Evolutionary conservation across 805 yeast species (phyloP).

Genomic region (Candida stauntonica): DNA sequence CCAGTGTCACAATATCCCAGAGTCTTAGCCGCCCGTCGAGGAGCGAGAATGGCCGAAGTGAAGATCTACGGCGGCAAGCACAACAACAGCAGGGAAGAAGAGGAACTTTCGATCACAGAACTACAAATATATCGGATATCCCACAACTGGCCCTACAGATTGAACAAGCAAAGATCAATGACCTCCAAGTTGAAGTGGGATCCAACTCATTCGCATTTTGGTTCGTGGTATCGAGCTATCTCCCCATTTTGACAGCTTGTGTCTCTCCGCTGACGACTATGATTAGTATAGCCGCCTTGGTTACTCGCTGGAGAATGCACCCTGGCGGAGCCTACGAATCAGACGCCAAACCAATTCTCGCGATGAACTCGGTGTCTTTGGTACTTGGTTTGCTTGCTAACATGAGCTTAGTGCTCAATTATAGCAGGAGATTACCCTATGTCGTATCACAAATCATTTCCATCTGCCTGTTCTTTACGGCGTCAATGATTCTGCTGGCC

Average conservation of each 20-base stretch:
- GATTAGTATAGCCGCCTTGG: constrained; percentile 66
- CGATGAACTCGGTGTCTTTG: constrained; percentile 59
- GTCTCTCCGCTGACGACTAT: constrained; percentile 76
- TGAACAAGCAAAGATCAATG: constrained; percentile 15
- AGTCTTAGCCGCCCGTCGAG: background rate
- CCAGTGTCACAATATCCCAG: background rate
- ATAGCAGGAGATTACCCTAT: constrained; percentile 54
- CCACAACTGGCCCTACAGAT: constrained; percentile 18
- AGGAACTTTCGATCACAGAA: background rate
- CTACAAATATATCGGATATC: constrained; percentile 13
- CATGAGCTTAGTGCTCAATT: constrained; percentile 63
- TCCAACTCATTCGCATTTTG: constrained; percentile 35
- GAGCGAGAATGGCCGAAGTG: background rate
- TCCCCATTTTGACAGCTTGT: constrained; percentile 76
- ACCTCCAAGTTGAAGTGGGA: constrained; percentile 18
- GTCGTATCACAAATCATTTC: constrained; percentile 58
- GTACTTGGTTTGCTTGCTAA: constrained; percentile 66
- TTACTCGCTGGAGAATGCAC: constrained; percentile 58
- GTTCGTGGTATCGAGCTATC: constrained; percentile 62
- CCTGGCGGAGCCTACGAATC: constrained; percentile 24
- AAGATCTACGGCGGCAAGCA: background rate
- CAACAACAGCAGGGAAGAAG: constrained; percentile 1
- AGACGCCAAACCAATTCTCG: constrained; percentile 42
- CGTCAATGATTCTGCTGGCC: constrained; percentile 47
- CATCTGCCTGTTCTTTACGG: constrained; percentile 59